Conservation (phyloP, 2,329 filamentous ascomycete species). For the Colletotrichum karsti region DNA sequence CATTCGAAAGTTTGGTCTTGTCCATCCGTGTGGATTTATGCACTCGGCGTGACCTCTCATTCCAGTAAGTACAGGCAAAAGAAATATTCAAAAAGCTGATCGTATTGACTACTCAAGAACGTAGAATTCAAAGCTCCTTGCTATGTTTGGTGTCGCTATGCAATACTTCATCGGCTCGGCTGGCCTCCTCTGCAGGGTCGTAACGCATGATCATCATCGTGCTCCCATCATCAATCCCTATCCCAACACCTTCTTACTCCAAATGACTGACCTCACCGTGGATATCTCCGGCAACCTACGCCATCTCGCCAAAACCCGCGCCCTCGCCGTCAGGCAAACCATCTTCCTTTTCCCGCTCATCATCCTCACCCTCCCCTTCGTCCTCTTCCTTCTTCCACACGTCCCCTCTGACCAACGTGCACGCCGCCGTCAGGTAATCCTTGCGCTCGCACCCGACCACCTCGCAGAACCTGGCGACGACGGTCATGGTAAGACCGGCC, state of each 20-base stretch:
- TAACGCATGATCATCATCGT: slow-evolving; percentile 11
- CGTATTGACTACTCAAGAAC: no score
- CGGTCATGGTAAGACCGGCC: slow-evolving; percentile 27
- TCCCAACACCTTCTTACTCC: background rate
- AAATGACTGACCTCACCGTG: background rate
- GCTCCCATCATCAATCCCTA: background rate
- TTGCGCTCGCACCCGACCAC: slow-evolving; percentile 14
- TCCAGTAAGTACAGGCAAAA: no score
- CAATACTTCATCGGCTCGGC: no score
- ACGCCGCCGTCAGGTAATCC: slow-evolving; percentile 12
- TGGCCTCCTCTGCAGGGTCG: background rate
- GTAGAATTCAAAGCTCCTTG: no score
- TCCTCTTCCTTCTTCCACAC: background rate
- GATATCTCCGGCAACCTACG: background rate
- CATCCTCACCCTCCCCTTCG: background rate
- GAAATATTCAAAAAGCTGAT: no score
- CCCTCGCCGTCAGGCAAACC: background rate
- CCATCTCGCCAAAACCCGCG: background rate
- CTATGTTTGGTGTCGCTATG: no score
- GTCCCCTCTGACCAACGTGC: slow-evolving; percentile 13
- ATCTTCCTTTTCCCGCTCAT: background rate
- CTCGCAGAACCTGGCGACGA: background rate
- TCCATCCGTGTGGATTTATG: no score
- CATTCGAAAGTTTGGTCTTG: no score
- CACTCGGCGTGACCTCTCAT: no score